A percentile compares a stretch with the other conserved stretches of the same genome.
phyloP scores from a whole-genome alignment of 2,329 filamentous ascomycete genomes.

The Fusarium keratoplasticum region DNA sequence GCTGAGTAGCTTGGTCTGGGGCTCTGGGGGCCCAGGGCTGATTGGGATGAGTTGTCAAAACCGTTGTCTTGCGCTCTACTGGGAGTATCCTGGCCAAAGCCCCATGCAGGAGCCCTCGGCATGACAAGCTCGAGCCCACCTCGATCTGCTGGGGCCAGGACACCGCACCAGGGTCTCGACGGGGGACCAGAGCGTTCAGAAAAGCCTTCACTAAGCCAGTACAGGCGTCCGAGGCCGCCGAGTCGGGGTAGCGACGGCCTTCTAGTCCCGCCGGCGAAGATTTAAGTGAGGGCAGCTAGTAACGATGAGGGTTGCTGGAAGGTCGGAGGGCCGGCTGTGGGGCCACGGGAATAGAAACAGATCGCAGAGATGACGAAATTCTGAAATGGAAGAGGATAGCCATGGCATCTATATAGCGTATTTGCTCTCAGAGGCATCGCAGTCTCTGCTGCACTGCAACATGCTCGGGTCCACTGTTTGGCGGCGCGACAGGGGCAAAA shows the following conservation, averaged over 20 bases:
- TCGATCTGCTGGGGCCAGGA: slow-evolving; percentile 50
- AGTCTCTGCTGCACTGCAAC: slow-evolving; percentile 30
- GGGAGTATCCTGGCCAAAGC: slow-evolving; percentile 54
- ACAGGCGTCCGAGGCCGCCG: slow-evolving; percentile 41
- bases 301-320: slow-evolving; percentile 15
- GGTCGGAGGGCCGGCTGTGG: slow-evolving; percentile 30
- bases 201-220: slow-evolving; percentile 37
- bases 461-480: slow-evolving; percentile 36
- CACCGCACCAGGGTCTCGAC: slow-evolving; percentile 56
- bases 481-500: slow-evolving; percentile 34
- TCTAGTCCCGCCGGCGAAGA: slow-evolving; percentile 38
- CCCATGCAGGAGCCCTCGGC: slow-evolving; percentile 52
- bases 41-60: slow-evolving; percentile 52
- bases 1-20: slow-evolving; percentile 43
- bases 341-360: slow-evolving; percentile 36
- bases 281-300: slow-evolving; percentile 38
- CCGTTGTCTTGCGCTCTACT: slow-evolving; percentile 52
- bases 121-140: slow-evolving; percentile 57
- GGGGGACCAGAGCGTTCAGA: slow-evolving; percentile 40
- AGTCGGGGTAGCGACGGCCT: slow-evolving; percentile 40
- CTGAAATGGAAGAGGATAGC: slow-evolving; percentile 35
- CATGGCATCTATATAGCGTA: slow-evolving; percentile 43
- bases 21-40: slow-evolving; percentile 46
- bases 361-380: slow-evolving; percentile 43
- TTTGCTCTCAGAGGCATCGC: slow-evolving; percentile 30